These are phyloP conservation scores for Anastatica hierochuntica DNA, from an alignment of 345 rosid genomes.

Conservation along the genomic window DNA sequence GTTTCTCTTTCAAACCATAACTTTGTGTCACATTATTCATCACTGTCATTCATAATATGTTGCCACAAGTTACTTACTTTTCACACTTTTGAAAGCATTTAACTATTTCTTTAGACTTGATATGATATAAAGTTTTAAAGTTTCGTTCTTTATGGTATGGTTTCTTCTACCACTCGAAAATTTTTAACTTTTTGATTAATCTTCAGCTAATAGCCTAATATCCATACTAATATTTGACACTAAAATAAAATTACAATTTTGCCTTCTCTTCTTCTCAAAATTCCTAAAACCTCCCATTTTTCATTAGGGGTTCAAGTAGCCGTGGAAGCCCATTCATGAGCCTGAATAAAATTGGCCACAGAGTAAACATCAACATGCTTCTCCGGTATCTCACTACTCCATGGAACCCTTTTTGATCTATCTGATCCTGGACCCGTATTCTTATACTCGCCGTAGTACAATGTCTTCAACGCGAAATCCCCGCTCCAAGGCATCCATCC, in stretches of 20 bases:
- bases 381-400: constrained; percentile 72
- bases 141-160: background rate
- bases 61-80: too few species aligned
- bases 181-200: background rate
- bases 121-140: background rate
- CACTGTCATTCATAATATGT: too few species aligned
- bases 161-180: background rate
- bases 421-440: constrained; percentile 65
- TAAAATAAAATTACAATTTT: constrained; percentile 5
- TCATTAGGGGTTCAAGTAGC: constrained; percentile 26
- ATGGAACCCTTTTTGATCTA: constrained; percentile 40
- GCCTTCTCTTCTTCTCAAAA: background rate
- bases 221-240: too few species aligned
- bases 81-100: too few species aligned
- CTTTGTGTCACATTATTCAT: too few species aligned
- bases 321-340: constrained; percentile 56
- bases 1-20: too few species aligned
- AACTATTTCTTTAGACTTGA: too few species aligned
- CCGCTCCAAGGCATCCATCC: constrained; percentile 88
- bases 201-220: background rate
- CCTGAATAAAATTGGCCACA: constrained; percentile 77
- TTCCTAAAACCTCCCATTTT: background rate
- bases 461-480: constrained; percentile 63
- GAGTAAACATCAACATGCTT: constrained; percentile 46
- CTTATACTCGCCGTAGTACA: constrained; percentile 69